Conservation (phyloP, 106 monocot genomes). For the Dioscorea alata region DNA sequence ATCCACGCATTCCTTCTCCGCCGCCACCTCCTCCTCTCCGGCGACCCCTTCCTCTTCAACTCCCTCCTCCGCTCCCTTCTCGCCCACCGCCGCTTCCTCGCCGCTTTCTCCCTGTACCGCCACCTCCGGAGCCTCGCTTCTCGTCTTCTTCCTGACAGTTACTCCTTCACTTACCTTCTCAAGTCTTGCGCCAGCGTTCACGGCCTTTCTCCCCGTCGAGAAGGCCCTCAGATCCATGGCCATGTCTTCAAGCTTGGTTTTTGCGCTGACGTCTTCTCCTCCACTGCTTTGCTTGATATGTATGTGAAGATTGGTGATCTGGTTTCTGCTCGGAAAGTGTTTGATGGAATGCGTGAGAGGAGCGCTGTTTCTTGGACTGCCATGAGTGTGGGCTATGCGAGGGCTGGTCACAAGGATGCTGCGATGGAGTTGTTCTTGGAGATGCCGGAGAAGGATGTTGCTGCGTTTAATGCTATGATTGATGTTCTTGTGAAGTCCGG, state of each 20-base stretch:
- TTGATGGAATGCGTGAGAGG: conserved; percentile 31
- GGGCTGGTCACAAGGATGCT: conserved; percentile 6
- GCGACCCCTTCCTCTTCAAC: conserved; percentile 32
- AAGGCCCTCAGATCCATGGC: conserved; percentile 30
- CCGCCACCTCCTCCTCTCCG: conserved; percentile 3
- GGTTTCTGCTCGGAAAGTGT: conserved; percentile 19
- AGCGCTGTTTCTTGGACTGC: conserved; percentile 29
- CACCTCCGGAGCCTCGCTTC: conserved; percentile 3
- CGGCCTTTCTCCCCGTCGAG: background rate
- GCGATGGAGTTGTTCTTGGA: conserved; percentile 23
- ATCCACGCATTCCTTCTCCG: background rate
- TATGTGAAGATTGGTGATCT: conserved; percentile 17
- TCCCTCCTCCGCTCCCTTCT: conserved; percentile 24
- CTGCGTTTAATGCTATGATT: conserved; percentile 48
- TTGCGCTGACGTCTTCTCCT: conserved; percentile 5
- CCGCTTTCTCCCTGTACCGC: conserved; percentile 22
- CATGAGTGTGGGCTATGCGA: conserved; percentile 29
- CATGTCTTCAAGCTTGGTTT: conserved; percentile 30
- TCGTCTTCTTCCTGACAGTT: conserved; percentile 20
- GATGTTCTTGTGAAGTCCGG: conserved; percentile 32
- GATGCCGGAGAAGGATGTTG: conserved; percentile 42
- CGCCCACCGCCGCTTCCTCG: conserved; percentile 7
- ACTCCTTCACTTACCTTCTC: conserved; percentile 43
- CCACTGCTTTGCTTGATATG: conserved; percentile 34
- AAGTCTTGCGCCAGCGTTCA: conserved; percentile 19